Base-by-base conservation (phyloP, 345 rosid species). In the Eucalyptus tenuipes region DNA sequence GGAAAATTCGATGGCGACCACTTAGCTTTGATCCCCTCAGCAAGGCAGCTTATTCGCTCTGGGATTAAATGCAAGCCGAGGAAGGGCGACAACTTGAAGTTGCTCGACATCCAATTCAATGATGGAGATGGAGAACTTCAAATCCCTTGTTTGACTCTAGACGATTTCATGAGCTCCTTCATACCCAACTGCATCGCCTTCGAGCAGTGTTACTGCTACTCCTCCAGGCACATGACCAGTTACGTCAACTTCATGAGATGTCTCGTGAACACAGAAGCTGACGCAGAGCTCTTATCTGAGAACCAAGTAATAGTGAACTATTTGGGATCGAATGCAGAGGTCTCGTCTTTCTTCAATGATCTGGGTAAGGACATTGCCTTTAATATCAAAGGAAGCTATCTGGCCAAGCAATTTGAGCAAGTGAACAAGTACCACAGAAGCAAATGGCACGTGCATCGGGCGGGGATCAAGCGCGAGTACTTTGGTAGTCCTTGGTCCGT, bases 181-280 rank as follows among this genome's bases (percentile, higher is more conserved):
- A 86, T 94, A 53, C 91, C 92, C 16, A 95, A 94, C 22, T 89
- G 89, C 40, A 92, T 93, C 6, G 93, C 59, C 59, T 53, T 53
- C 2, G 59, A 53, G 59, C 59, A 53, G 59, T 53, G 59, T 53
- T 53, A 22, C 95, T 0, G 92, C 90, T 55, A 92, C 48, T 53
- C 90, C 47, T 87, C 94, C 4, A 93, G 89, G 85, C 92, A 93
- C 88, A 64, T 95, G 81, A 94, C 94, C 1, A 89, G 91, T 29
- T 94, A 94, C 37, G 91, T 91, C 5, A 87, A 89, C 85, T 91
- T 95, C 88, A 89, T 95, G 93, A 91, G 91, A 16, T 92, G 93
- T 86, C 93, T 94, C 7, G 85, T 92, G 85, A 92, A 91, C 88
- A 86, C 89, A 5, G 89, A 92, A 4, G 47, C 49, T 0, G 95